These are phyloP conservation scores for Trichoderma asperelloides DNA, from an alignment of 495 filamentous ascomycete genomes.

Conservation along the genomic window DNA sequence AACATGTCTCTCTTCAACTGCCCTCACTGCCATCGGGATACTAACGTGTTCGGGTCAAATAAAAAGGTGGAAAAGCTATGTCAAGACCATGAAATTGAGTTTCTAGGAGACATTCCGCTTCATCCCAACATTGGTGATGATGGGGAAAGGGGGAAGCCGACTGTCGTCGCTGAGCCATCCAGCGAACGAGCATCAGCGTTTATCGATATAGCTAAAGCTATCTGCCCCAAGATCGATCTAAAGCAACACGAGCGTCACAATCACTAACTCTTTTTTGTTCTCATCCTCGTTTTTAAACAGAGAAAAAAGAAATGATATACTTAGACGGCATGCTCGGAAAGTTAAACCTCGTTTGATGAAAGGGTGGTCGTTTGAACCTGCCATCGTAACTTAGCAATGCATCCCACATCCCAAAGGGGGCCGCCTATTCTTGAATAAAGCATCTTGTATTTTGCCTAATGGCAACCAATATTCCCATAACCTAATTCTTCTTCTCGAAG, in stretches of 20 bases:
- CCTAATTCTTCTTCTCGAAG: not conserved
- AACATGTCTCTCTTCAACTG: conserved; percentile 91
- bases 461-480: not conserved
- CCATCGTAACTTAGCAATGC: conserved; percentile 2
- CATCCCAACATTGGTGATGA: conserved; percentile 81
- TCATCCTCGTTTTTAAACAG: not conserved
- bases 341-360: not conserved
- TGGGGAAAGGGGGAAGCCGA: conserved; percentile 81
- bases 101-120: conserved; percentile 85
- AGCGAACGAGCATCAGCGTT: conserved; percentile 65
- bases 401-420: conserved; percentile 1
- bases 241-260: not conserved
- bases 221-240: conserved; percentile 44
- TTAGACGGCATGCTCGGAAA: not conserved
- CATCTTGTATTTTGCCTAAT: not conserved
- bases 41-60: conserved; percentile 65
- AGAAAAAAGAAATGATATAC: not conserved
- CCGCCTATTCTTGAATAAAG: not conserved
- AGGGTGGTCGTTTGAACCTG: not conserved
- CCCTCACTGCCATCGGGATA: conserved; percentile 62
- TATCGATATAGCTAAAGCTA: conserved; percentile 53
- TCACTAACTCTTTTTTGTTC: not conserved
- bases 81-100: conserved; percentile 53
- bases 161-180: conserved; percentile 75
- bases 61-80: conserved; percentile 39